Conservation (phyloP, 2,329 filamentous ascomycete species). For the Colletotrichum sp. region DNA sequence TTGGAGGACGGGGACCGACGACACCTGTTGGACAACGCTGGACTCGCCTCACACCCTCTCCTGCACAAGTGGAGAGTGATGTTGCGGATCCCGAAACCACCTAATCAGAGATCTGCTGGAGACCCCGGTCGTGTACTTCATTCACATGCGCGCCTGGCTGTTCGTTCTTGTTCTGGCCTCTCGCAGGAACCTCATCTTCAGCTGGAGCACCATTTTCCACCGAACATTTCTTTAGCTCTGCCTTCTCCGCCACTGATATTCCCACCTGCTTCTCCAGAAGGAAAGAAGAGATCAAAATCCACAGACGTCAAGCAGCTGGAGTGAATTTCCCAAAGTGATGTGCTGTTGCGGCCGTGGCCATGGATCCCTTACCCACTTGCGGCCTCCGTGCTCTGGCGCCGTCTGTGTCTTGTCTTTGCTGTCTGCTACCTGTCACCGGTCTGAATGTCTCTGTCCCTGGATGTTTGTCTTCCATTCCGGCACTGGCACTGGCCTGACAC, state of each 20-base stretch:
- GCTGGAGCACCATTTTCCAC: neutral
- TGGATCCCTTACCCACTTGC: constrained; percentile 3
- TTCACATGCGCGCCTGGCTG: neutral
- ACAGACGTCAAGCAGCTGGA: neutral
- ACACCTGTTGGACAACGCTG: neutral
- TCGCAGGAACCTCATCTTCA: neutral
- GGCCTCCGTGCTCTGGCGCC: neutral
- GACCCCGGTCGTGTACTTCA: neutral
- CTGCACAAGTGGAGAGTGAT: neutral
- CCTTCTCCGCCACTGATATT: neutral
- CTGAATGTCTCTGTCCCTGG: neutral
- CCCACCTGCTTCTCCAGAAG: neutral
- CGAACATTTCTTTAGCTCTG: neutral
- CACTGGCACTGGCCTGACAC: neutral
- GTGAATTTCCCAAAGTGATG: neutral
- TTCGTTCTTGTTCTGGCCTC: neutral
- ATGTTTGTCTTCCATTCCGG: neutral
- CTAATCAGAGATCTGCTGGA: constrained; percentile 6
- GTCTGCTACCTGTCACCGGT: neutral
- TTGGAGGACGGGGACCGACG: neutral
- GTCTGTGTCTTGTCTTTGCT: neutral
- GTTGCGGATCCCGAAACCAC: constrained; percentile 1
- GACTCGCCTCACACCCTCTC: neutral
- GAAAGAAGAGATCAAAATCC: neutral
- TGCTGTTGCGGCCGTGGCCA: constrained; percentile 1